Evolutionary conservation across 371 early-diverging fungal species (phyloP), one percentile per base, ranked within the genome.

Genomic region (Circinella umbellata): DNA sequence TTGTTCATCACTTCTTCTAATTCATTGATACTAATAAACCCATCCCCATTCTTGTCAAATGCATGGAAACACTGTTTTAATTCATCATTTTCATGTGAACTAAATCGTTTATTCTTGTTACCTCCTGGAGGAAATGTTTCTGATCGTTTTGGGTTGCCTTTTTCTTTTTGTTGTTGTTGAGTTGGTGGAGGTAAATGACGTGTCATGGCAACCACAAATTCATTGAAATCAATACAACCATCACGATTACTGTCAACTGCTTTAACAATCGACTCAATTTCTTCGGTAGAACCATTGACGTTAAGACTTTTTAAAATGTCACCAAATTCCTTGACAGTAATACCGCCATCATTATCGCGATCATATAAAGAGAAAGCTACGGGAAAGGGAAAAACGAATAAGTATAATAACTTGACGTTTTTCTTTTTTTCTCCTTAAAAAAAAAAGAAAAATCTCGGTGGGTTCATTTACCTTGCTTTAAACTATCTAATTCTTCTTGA

Each of bases 241-340:
- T 73, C 73, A 5, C 79, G 79, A 48, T 73, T 80, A 67, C 72
- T 70, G 46, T 88, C 85, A 6, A 83, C 73, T 34, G 79, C 77
- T 3, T 69, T 60, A 15, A 90, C 79, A 75, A 91, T 89, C 42
- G 77, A 76, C 48, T 84, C 74, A 20, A 85, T 71, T 59, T 90
- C 90, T 8, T 86, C 79, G 61, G 85, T 76, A 11, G 85, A 80
- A n/a, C 89, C 84, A 48, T 87, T 88, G 53, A 91, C 88, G 6
- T 91, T 90, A 38, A 93, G 76, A 34, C 89, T 87, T 35, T 89
- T 74, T 85, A 93, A 85, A 34, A 92, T 91, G 8, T 86, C 85
- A 35, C 84, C 81, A 14, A 92, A 76, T 63, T 89, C 90, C 51
- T 88, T 81, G 37, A 73, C 68, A 42, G 84, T 81, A 13, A 93